Evolutionary conservation across 805 yeast genomes (phyloP).

Genomic region (Sugiyamaella marilandica): DNA sequence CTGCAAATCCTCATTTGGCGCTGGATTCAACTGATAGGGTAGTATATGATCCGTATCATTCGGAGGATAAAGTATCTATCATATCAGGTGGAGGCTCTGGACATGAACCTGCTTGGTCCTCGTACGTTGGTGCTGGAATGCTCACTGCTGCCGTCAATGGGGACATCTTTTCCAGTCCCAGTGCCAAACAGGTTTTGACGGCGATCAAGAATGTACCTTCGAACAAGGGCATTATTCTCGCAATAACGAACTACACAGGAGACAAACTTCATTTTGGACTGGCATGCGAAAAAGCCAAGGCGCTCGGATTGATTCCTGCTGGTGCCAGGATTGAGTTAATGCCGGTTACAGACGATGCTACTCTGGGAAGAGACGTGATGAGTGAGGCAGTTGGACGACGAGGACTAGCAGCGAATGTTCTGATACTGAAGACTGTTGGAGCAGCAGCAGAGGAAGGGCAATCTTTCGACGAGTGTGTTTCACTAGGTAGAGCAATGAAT

Average conservation of each 20-base stretch:
- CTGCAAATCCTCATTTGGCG: constrained; percentile 4
- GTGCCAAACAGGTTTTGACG: constrained; percentile 75
- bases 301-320: constrained; percentile 32
- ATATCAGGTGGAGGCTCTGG: constrained; percentile 95
- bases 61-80: constrained; percentile 45
- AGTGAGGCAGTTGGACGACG: constrained; percentile 67
- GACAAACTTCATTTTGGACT: constrained; percentile 90
- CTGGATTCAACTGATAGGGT: constrained; percentile 3
- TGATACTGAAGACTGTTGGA: constrained; percentile 82
- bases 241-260: constrained; percentile 92
- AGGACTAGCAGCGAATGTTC: constrained; percentile 86
- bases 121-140: constrained; percentile 82
- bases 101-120: constrained; percentile 92
- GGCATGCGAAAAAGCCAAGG: constrained; percentile 83
- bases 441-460: constrained; percentile 48
- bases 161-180: constrained; percentile 85
- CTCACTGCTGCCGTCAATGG: constrained; percentile 88
- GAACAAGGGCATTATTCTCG: constrained; percentile 62
- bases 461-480: constrained; percentile 49
- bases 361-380: constrained; percentile 39
- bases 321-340: constrained; percentile 70
- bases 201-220: constrained; percentile 55
- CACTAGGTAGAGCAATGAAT: constrained; percentile 56
- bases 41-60: constrained; percentile 3
- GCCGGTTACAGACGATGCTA: constrained; percentile 85